Evolutionary conservation across 768 basidiomycete species (phyloP), one percentile per base, ranked within the genome.

Genomic region (Suillus americanus): DNA sequence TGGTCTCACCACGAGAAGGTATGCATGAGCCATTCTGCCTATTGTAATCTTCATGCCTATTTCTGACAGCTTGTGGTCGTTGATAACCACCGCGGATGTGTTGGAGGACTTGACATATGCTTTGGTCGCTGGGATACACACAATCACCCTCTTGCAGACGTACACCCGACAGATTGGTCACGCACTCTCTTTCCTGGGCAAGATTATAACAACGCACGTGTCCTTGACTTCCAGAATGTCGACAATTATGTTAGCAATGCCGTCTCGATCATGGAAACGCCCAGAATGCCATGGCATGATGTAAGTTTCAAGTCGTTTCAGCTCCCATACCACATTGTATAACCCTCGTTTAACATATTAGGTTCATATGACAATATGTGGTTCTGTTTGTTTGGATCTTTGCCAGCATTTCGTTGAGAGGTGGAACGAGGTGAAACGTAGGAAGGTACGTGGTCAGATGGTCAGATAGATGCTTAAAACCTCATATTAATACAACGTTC

Each of bases 121-220:
- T 97, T 95, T 69, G 97, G 97, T 13, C 90, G 97, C 23, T 99
- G 97, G 96, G 97, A 99, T 77, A 94, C 92, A 0, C 87, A 93
- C 72, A 90, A 80, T 46, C 92, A 95, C 74, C 95, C 95, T 1
- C 84, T 98, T 45, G 91, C 95, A 4, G 97, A 99, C 71, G 92
- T 87, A 3, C 95, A 98, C 72, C 95, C 94, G 0, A 94, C 94
- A 2, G 83, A 95, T 69, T 95, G 95, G 72, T 70, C 76, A 53
- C 83, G 82, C 61, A 94, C 92, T 1, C 81, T 99, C 33, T 99
- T 97, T 81, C 93, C 97, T 0, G 97, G 97, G 5, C 84, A 97
- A 75, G 95, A 96, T 72, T 97, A 91, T 78, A 96, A 97, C 74
- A 94, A 99, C 65, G 94, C 94, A 1, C 86, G 95, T 10, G 80